Evolutionary conservation across 2,329 filamentous ascomycete species (phyloP), one percentile per base, ranked within the genome.

Genomic region (Monilinia laxa): DNA sequence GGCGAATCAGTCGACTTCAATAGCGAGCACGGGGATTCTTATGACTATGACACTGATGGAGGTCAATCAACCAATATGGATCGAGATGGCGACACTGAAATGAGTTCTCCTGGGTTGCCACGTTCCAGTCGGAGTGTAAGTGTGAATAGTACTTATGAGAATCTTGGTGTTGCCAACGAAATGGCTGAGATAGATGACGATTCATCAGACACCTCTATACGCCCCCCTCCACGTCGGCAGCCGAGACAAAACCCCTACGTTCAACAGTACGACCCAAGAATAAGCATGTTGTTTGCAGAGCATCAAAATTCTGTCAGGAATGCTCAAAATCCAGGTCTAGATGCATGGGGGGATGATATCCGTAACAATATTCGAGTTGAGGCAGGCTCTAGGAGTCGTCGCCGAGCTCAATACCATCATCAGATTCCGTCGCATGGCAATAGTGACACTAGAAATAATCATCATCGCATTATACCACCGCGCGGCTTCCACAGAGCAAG

Each of bases 11-110:
- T 53, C 35, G 25, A 51, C 54, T 45, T 64, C 31, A 47, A 31
- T 16, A 51, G 38, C 40, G 62, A 59, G 16, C 67, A 51, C 49
- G 63, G 66, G 16, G 45, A 52, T 25, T 14, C 16, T 45, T 55
- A 62, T 31, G 64, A 63, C 12, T 65, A 58, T 35, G 31, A 51
- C 12, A 55, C 42, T 47, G 47, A 73, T 54, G 74, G 73, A 56
- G 70, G 73, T 28, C 69, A 71, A 42, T 73, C 69, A 11, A 23
- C 58, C 35, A 65, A 60, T 42, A 75, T 71, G 58, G 76, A 78
- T 65, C 56, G 67, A 12, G 76, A 78, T 65, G 76, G 76, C 18
- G 76, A 78, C 60, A 75, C 76, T 42, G 75, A 77, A 60, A 78
- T 78, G 76, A 75, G 70, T 59, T 75, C 74, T 1, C 71, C 74